Conservation (phyloP, 2,329 filamentous ascomycete genomes). For the Shiraia bambusicola region DNA sequence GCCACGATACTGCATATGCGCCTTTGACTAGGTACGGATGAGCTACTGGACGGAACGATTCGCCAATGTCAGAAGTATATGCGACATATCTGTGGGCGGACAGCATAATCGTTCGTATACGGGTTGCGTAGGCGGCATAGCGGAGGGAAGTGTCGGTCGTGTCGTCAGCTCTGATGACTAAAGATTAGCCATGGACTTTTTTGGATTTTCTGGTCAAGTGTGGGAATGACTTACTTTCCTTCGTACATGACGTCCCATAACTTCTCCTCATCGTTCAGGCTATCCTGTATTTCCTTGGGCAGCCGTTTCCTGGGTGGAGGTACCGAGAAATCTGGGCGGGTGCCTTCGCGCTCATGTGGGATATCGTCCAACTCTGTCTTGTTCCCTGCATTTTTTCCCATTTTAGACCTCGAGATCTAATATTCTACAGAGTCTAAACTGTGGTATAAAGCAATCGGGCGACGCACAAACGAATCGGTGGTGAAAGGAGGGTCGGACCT, state of each 20-base stretch:
- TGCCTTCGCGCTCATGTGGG: slow-evolving; percentile 46
- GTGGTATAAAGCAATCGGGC: not conserved
- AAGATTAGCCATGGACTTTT: slow-evolving; percentile 4
- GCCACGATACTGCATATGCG: slow-evolving; percentile 90
- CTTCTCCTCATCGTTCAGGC: slow-evolving; percentile 65
- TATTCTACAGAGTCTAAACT: not conserved
- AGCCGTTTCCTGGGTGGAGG: slow-evolving; percentile 55
- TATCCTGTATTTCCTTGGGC: slow-evolving; percentile 57
- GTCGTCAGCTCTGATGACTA: slow-evolving; percentile 66
- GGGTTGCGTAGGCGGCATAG: slow-evolving; percentile 88
- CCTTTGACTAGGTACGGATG: slow-evolving; percentile 78
- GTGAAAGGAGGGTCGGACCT: too few relatives aligned
- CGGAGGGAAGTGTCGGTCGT: slow-evolving; percentile 83
- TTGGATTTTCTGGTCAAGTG: not conserved
- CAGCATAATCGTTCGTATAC: slow-evolving; percentile 81
- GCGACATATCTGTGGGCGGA: slow-evolving; percentile 94
- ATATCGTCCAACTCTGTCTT: slow-evolving; percentile 39
- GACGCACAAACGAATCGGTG: too few relatives aligned
- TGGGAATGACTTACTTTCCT: slow-evolving; percentile 64
- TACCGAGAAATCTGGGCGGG: slow-evolving; percentile 51
- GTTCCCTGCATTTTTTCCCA: slow-evolving; percentile 43
- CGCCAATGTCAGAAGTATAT: slow-evolving; percentile 94
- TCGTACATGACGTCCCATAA: slow-evolving; percentile 77
- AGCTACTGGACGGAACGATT: slow-evolving; percentile 90
- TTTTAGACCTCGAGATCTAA: slow-evolving; percentile 15